phyloP scores from a whole-genome alignment of 1,284 basidiomycete genomes.

The Cryptococcus deneoformans region DNA sequence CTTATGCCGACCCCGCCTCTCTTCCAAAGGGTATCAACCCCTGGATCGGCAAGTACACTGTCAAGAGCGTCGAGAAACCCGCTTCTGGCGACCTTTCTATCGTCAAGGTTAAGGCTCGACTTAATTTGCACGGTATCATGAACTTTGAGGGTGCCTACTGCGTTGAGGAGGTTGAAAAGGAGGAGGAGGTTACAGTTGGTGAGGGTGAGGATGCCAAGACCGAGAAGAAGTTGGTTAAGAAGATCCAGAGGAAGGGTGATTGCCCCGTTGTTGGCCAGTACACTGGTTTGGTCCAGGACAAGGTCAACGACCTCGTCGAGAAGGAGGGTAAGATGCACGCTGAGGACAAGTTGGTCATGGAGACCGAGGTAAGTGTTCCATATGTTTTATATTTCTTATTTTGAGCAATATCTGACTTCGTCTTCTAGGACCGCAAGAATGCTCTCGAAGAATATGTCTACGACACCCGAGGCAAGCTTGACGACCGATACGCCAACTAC shows the following conservation, averaged over 20 bases:
- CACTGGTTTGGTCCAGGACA: slow-evolving; percentile 60
- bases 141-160: slow-evolving; percentile 81
- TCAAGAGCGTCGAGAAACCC: slow-evolving; percentile 68
- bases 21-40: slow-evolving; percentile 78
- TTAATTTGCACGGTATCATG: slow-evolving; percentile 80
- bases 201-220: slow-evolving; percentile 60
- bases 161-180: slow-evolving; percentile 67
- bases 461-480: slow-evolving; percentile 86
- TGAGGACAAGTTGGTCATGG: slow-evolving; percentile 87
- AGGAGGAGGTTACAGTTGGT: slow-evolving; percentile 58
- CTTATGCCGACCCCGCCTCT: slow-evolving; percentile 64
- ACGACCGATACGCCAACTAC: slow-evolving; percentile 74
- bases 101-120: slow-evolving; percentile 83
- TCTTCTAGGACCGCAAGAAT: slow-evolving; percentile 81
- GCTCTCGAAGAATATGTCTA: slow-evolving; percentile 97
- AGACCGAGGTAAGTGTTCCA: slow-evolving; percentile 71
- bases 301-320: slow-evolving; percentile 68
- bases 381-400: slow-evolving; percentile 14
- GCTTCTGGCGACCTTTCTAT: slow-evolving; percentile 67
- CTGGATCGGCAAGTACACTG: slow-evolving; percentile 73
- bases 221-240: slow-evolving; percentile 63
- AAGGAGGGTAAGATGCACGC: slow-evolving; percentile 82
- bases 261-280: slow-evolving; percentile 66
- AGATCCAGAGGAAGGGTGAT: slow-evolving; percentile 74
- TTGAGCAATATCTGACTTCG: neutral